phyloP scores from a whole-genome alignment of 768 basidiomycete species.

The Mrakia frigida region DNA sequence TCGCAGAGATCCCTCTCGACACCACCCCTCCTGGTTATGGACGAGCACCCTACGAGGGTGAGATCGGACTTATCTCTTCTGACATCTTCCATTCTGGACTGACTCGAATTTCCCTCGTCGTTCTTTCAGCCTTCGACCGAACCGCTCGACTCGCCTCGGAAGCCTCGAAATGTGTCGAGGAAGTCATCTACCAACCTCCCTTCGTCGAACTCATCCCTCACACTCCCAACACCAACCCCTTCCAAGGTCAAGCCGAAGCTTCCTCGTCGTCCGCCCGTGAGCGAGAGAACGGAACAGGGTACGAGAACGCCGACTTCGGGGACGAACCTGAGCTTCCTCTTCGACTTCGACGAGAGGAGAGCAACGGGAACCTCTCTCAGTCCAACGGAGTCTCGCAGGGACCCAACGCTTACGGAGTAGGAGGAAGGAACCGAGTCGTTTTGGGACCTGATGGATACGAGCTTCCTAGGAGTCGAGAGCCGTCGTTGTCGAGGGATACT shows the following conservation, averaged over 20 bases:
- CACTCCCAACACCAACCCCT: neutral
- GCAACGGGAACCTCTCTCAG: neutral
- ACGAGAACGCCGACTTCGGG: neutral
- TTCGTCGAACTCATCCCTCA: conserved; percentile 10
- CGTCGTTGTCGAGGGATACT: neutral
- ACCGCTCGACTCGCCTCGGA: conserved; percentile 48
- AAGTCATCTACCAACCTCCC: conserved; percentile 15
- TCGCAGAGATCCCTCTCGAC: conserved; percentile 67
- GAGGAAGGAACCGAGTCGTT: conserved; percentile 2
- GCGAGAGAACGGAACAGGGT: neutral
- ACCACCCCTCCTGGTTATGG: conserved; percentile 71
- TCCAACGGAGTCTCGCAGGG: neutral
- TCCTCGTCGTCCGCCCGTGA: neutral
- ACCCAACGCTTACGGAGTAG: neutral
- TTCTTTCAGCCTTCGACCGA: conserved; percentile 51
- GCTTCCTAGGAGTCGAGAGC: neutral
- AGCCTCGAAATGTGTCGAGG: conserved; percentile 24
- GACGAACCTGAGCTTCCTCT: conserved; percentile 17
- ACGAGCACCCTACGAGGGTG: conserved; percentile 59
- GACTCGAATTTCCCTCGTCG: neutral
- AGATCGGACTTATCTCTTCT: neutral
- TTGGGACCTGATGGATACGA: neutral
- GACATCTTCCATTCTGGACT: neutral
- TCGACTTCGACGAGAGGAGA: conserved; percentile 13
- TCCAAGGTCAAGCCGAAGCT: neutral